These are phyloP conservation scores for Akebia trifoliata DNA, from an alignment of 164 flowering plant species.

Conservation along the genomic window DNA sequence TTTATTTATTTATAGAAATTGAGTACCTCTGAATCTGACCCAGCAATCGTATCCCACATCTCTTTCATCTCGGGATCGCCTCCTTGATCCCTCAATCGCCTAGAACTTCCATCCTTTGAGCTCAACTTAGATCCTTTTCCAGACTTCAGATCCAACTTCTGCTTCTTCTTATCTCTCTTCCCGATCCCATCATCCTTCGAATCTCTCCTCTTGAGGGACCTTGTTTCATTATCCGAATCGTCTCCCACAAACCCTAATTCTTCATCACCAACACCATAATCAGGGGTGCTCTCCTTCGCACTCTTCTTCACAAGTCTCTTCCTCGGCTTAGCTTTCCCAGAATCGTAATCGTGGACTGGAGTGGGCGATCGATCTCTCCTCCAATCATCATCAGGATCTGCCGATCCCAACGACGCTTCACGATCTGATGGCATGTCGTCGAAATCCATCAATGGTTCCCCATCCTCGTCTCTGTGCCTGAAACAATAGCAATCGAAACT, in stretches of 20 bases:
- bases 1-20: no score
- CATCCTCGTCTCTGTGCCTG: constrained; percentile 86
- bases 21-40: constrained; percentile 76
- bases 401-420: constrained; percentile 34
- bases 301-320: constrained; percentile 75
- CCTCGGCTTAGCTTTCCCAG: constrained; percentile 46
- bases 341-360: constrained; percentile 44
- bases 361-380: constrained; percentile 55
- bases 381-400: constrained; percentile 34
- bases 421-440: constrained; percentile 56
- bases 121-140: constrained; percentile 19
- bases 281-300: constrained; percentile 17
- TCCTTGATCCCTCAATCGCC: constrained; percentile 28
- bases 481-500: constrained; percentile 3
- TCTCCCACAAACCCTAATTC: constrained; percentile 21
- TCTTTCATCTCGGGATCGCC: constrained; percentile 74
- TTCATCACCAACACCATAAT: constrained; percentile 26
- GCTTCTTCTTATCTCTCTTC: constrained; percentile 41
- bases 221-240: constrained; percentile 18
- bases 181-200: constrained; percentile 26
- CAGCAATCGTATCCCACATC: constrained; percentile 91
- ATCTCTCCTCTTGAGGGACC: constrained; percentile 34
- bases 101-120: constrained; percentile 21
- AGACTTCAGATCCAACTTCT: constrained; percentile 28
- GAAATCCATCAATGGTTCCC: constrained; percentile 81